Evolutionary conservation across 768 basidiomycete species (phyloP), one percentile per base, ranked within the genome.

Genomic region (Phaeotremella skinneri): DNA sequence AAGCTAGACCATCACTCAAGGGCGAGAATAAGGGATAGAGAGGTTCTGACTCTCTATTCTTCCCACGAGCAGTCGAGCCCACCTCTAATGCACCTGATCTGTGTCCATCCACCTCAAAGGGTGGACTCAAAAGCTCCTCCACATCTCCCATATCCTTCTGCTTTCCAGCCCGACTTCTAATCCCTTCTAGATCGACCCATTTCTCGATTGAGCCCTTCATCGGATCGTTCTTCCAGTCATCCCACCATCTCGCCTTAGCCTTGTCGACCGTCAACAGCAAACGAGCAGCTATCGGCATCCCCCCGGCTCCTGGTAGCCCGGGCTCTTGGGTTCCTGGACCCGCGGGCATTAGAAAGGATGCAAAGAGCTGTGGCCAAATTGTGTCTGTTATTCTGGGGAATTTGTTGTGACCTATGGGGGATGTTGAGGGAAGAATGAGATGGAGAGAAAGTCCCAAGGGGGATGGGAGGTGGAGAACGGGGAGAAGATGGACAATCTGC

Each of bases 391-490:
- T 50, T 39, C 21, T 56, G n/a, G n/a, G n/a, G n/a, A n/a, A n/a
- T n/a, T n/a, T n/a, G n/a, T n/a, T n/a, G n/a, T 6, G 60, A 50
- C 6, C 37, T 14, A 16, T 49, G 29, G 17, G 21, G 14, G 0
- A 41, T 13, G 52, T 14, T 14, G 34, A 14, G 4, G 60, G 55
- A 7, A 56, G 29, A 14, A 17, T 27, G 13, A 61, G 60, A 25
- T 61, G 60, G 3, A 61, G 37, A 26, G 54, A 61, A 9, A 61
- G 32, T 13, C 60, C 60, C n/a, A 47, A 27, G 11, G 60, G 60
- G 11, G 60, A 56, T n/a, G 60, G 60, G 4, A 61, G 49, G 3
- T 47, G 34, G 14, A 61, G 54, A 11, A 49, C 37, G 0, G 60
- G 55, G 7, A 61, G 31, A 13, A 61, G 20, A 23, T 51, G 55